These are phyloP conservation scores for Solanum hybrid DNA, from an alignment of 305 asterid genomes.

Conservation along the genomic window DNA sequence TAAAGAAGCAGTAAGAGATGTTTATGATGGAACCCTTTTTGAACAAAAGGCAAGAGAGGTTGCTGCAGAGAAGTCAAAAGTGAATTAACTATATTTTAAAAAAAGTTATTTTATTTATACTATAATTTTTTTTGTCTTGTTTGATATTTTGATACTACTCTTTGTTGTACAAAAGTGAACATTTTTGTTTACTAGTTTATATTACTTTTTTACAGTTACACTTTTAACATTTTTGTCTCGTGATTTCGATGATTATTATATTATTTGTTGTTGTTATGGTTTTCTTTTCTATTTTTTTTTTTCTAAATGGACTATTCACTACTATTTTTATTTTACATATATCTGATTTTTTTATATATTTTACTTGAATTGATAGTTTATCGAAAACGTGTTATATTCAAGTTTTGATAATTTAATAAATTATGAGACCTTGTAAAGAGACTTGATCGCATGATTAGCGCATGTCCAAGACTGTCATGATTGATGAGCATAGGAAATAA, in stretches of 20 bases:
- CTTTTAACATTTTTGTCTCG: neutral
- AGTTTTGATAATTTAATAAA: too few species aligned
- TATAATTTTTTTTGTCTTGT: too few species aligned
- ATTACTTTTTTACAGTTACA: neutral
- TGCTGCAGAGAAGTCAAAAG: neutral
- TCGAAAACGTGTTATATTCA: too few species aligned
- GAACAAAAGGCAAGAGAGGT: neutral
- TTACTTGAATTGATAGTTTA: neutral
- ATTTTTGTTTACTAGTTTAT: neutral
- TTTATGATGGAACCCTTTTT: constrained; percentile 12
- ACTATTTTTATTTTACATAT: too few species aligned
- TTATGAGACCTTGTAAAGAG: too few species aligned
- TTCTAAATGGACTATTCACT: too few species aligned
- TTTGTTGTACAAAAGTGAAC: neutral
- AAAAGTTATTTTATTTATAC: too few species aligned
- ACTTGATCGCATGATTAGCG: neutral
- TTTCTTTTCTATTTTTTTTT: accelerated
- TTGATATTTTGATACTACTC: neutral
- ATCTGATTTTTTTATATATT: too few species aligned
- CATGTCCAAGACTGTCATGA: too few species aligned
- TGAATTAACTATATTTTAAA: neutral
- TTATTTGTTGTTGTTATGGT: too few species aligned
- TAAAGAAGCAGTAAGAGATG: constrained; percentile 1
- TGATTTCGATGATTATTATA: neutral
- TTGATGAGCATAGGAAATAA: neutral